Percentiles rank a stretch among this genome's conserved stretches.
Conservation (phyloP, 345 rosid genomes). For the Camelina laxa region DNA sequence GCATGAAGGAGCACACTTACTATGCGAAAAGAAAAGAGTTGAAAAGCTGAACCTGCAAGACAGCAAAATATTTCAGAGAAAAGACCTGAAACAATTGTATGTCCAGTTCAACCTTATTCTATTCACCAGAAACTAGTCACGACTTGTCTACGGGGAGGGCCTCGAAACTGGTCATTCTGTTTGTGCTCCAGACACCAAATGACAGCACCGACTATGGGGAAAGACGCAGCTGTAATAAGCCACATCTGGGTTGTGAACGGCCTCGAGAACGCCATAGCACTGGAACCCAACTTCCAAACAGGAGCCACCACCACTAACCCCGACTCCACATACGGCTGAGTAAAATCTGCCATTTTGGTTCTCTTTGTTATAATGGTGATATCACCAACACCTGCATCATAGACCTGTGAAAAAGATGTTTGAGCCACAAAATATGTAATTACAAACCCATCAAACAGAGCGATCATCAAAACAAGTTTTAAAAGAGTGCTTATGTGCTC, state of each 20-base stretch:
- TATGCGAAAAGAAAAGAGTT: slow-evolving; percentile 86
- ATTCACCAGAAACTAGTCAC: slow-evolving; percentile 76
- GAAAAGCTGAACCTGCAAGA: slow-evolving; percentile 95
- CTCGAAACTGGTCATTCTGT: slow-evolving; percentile 71
- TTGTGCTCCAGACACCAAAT: slow-evolving; percentile 84
- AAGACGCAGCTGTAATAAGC: slow-evolving; percentile 57
- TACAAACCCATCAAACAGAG: slow-evolving; percentile 19
- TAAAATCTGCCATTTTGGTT: slow-evolving; percentile 78
- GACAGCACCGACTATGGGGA: slow-evolving; percentile 63
- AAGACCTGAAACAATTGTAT: not conserved
- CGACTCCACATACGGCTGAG: slow-evolving; percentile 73
- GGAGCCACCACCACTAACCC: slow-evolving; percentile 86
- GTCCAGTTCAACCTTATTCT: slow-evolving; percentile 8
- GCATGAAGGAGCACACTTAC: slow-evolving; percentile 52
- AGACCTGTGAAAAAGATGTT: slow-evolving; percentile 48
- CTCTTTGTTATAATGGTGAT: slow-evolving; percentile 67
- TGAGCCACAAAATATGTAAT: slow-evolving; percentile 8
- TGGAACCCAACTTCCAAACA: slow-evolving; percentile 49
- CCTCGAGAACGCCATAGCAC: slow-evolving; percentile 67
- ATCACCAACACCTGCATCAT: slow-evolving; percentile 72
- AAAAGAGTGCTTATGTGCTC: slow-evolving; percentile 40
- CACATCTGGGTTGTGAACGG: slow-evolving; percentile 72
- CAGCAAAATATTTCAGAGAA: slow-evolving; percentile 14
- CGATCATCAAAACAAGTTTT: slow-evolving; percentile 1
- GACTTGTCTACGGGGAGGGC: slow-evolving; percentile 66